Base-by-base conservation (phyloP, 305 asterid genomes). In the Euphrasia arctica region DNA sequence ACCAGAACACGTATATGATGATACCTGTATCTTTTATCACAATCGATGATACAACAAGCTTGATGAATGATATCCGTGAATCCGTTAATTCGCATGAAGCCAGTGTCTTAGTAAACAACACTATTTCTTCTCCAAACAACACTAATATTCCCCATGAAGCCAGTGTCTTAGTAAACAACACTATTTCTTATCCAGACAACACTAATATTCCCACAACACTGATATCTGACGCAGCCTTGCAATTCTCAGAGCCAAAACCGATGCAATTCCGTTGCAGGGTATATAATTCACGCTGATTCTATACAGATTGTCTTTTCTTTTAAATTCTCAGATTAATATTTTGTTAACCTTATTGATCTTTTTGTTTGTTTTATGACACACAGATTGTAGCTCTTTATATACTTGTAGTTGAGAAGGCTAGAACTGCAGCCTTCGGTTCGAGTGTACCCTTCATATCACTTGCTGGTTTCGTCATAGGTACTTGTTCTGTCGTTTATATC, bases 391-490 rank as follows among this genome's bases (percentile, higher is more conserved):
- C 84, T 77, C 75, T 88, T 77, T 80, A 80, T 70, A 60, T 79
- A 48, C 82, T 90, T 41, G 79, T 86, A 55, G 65, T 93, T 36
- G 92, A 86, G 86, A 81, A 69, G 58, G 56, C 62, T 67, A 70
- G 63, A 72, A 63, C 56, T 63, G 49, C 56, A 55, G 41, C 51
- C 73, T 64, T 42, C 27, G 75, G 51, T 12, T 70, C 82, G 67
- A 71, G 75, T 55, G 67, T 34, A 42, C 78, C 50, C 52, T 73
- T 72, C 42, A 57, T 91, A 72, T 82, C 22, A 18, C 22, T 88
- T 54, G 95, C 94, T 71, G 91, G 97, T 64, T 88, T 93, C 74
- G 67, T 93, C 63, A 63, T 93, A 63, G 98, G 98, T 92, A 85
- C 50, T 74, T 58, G 65, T 73, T 74, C 73, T 59, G 34, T 62